Conservation (phyloP, 352 stramenopile genomes). For the Thalassiosira sp. region DNA sequence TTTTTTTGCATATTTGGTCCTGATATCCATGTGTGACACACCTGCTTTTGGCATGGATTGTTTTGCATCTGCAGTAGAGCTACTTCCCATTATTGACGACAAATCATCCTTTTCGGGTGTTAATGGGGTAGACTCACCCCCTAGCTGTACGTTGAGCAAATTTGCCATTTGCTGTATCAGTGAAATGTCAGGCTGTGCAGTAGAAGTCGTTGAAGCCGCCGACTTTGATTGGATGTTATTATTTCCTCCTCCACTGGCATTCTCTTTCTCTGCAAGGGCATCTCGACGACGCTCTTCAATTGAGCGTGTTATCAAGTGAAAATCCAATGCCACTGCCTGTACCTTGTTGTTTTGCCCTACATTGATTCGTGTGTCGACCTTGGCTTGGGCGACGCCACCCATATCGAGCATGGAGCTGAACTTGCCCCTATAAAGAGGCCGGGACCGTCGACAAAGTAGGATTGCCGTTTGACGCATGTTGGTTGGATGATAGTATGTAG, state of each 20-base stretch:
- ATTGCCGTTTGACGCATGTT: conserved; percentile 20
- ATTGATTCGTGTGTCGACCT: conserved; percentile 49
- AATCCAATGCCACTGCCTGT: conserved; percentile 78
- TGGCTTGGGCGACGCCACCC: conserved; percentile 53
- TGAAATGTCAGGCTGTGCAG: conserved; percentile 48
- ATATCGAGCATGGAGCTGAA: conserved; percentile 76
- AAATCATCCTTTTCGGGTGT: conserved; percentile 43
- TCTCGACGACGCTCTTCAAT: conserved; percentile 39
- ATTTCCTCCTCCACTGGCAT: conserved; percentile 9
- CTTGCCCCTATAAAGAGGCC: conserved; percentile 10
- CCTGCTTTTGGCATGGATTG: conserved; percentile 6
- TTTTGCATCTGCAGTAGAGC: conserved; percentile 1
- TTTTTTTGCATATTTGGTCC: conserved; percentile 77
- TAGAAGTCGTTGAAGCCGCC: background rate
- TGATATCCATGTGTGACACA: conserved; percentile 54
- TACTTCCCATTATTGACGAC: conserved; percentile 35
- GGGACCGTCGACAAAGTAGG: conserved; percentile 7
- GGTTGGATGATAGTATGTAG: too few species aligned
- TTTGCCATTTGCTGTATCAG: conserved; percentile 67
- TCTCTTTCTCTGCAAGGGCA: conserved; percentile 22
- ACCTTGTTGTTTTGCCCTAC: conserved; percentile 78
- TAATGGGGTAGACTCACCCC: conserved; percentile 18
- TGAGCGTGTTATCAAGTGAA: conserved; percentile 67
- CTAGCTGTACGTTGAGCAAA: conserved; percentile 64
- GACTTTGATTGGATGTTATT: conserved; percentile 1